Percentiles rank a stretch among this genome's conserved stretches.
Evolutionary conservation across 495 filamentous ascomycete genomes (phyloP).

Genomic region (Lepraria neglecta): DNA sequence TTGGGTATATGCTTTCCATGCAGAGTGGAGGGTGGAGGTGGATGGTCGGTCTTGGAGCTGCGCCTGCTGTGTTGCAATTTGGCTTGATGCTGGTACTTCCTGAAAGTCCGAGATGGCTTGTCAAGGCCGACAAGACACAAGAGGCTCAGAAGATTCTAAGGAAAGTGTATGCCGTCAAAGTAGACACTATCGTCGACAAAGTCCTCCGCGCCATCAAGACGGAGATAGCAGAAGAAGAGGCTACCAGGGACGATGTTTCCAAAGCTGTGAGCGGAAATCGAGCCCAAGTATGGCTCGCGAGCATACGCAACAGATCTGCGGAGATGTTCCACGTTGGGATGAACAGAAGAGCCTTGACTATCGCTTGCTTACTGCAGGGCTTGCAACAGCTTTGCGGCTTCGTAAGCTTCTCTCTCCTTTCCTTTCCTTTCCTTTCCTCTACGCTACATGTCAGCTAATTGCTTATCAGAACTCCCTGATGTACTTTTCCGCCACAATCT

Average conservation of each 20-base stretch:
- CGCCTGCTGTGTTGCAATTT: slow-evolving; percentile 68
- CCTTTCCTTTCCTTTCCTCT: background rate
- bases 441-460: slow-evolving; percentile 5
- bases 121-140: slow-evolving; percentile 54
- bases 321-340: slow-evolving; percentile 55
- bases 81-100: slow-evolving; percentile 61
- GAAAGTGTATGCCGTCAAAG: slow-evolving; percentile 52
- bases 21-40: slow-evolving; percentile 70
- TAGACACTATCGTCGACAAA: slow-evolving; percentile 40
- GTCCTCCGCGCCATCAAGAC: slow-evolving; percentile 60
- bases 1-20: slow-evolving; percentile 61
- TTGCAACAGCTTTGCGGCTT: slow-evolving; percentile 91
- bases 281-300: slow-evolving; percentile 20
- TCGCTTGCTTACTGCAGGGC: slow-evolving; percentile 79
- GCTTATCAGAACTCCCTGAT: slow-evolving; percentile 69
- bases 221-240: slow-evolving; percentile 63
- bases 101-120: slow-evolving; percentile 82
- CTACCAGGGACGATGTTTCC: slow-evolving; percentile 32
- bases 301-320: slow-evolving; percentile 37
- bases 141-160: slow-evolving; percentile 57
- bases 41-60: slow-evolving; percentile 80
- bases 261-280: slow-evolving; percentile 25
- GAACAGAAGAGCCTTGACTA: slow-evolving; percentile 71
- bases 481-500: slow-evolving; percentile 94
- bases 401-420: slow-evolving; percentile 37